Base-by-base conservation (phyloP, 768 basidiomycete species). In the Daedaleopsis nitida region DNA sequence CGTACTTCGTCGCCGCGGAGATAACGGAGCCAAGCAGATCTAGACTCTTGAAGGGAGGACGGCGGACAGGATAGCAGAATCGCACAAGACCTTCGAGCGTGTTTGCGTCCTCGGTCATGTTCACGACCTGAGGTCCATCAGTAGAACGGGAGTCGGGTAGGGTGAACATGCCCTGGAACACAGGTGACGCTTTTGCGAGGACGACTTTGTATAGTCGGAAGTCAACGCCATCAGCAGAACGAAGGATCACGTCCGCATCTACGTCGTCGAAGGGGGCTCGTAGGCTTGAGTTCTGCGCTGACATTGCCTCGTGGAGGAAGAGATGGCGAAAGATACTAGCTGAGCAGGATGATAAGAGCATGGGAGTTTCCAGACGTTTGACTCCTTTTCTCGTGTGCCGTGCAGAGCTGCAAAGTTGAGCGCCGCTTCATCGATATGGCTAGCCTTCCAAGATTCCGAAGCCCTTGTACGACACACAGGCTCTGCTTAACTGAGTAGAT, bases 1-100 rank as follows among this genome's bases (percentile, higher is more conserved):
- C 57, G 53, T 72, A 72, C 58, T 69, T 72, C 19, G 55, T 58
- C 7, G 68, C 65, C 7, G 68, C 65, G n/a, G 63, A 64, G n/a
- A 67, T 27, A 1, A 67, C 55, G 13, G 47, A 50, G 13, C 56
- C 60, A 13, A 72, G n/a, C 17, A 44, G 21, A 1, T 48, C 45
- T 11, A 64, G 16, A 23, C 45, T 35, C 1, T 4, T n/a, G 14
- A 67, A 21, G 43, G n/a, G 21, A 2, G 67, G 59, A 34, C 60
- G 58, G 24, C 19, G 21, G 14, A 54, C 38, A 14, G 27, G 65
- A 34, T 59, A 66, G 57, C 55, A 55, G 11, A 66, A 6, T 2
- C 65, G 55, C 10, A 66, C 49, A 9, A 66, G 54, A 14, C 8
- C 10, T 1, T 63, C 65, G 19, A 66, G 23, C 1, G 62, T 59